These are phyloP conservation scores for Medicago arabica DNA, from an alignment of 306 rosid species.

Conservation along the genomic window DNA sequence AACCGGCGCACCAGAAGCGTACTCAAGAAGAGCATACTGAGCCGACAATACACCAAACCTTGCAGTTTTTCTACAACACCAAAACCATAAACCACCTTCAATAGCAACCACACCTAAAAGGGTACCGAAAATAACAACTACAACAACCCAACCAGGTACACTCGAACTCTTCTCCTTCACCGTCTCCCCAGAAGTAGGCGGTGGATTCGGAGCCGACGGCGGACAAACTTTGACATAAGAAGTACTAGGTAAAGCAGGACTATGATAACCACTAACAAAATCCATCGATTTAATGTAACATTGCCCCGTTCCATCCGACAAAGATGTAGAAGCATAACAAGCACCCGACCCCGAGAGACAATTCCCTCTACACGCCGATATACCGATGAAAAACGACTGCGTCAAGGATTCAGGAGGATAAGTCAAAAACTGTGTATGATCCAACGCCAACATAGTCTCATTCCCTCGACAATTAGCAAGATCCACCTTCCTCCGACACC, in stretches of 20 bases:
- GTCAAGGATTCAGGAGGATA: not conserved
- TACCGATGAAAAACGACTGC: conserved; percentile 8
- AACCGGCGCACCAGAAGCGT: conserved; percentile 93
- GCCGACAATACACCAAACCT: conserved; percentile 67
- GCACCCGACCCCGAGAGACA: conserved; percentile 39
- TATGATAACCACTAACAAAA: conserved; percentile 47
- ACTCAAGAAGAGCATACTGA: conserved; percentile 87
- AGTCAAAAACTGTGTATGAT: conserved; percentile 27
- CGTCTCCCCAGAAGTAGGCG: conserved; percentile 39
- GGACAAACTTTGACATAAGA: conserved; percentile 54
- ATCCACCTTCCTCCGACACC: conserved; percentile 19
- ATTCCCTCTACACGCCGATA: conserved; percentile 22
- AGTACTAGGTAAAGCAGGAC: conserved; percentile 51
- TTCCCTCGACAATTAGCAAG: conserved; percentile 18
- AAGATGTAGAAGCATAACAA: conserved; percentile 49
- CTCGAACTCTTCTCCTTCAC: conserved; percentile 29
- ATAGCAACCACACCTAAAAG: conserved; percentile 58
- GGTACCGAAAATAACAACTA: conserved; percentile 55
- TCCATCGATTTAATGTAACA: conserved; percentile 35
- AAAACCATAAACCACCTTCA: conserved; percentile 81
- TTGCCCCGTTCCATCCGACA: conserved; percentile 55
- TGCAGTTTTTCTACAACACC: conserved; percentile 68
- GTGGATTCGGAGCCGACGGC: conserved; percentile 39
- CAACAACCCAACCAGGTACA: conserved; percentile 53
- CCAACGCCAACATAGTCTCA: conserved; percentile 26